Base-by-base conservation (phyloP, 441 rosid species). In the Arabidopsis lyrata region DNA sequence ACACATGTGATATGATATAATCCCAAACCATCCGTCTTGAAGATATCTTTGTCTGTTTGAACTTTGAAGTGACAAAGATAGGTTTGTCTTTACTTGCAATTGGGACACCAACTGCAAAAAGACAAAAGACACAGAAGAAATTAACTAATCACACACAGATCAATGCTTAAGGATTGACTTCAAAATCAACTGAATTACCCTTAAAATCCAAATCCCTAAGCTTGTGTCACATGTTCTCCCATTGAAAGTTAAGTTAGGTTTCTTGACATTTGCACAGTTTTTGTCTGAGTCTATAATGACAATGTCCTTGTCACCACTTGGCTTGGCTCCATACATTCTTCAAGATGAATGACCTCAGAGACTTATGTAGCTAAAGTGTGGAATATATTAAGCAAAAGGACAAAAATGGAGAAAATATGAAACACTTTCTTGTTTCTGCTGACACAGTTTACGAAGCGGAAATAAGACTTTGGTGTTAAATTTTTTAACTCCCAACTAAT, bases 181-280 rank as follows among this genome's bases (percentile, higher is more conserved):
- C n/a, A 48, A 48, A 58, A 20, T 56, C 24, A 68, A 68, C 34
- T 63, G 48, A 41, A 14, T 55, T 38, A 39, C 64, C 45, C 13
- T 41, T 9, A 11, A 34, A 73, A 57, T 62, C 81, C 82, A 79
- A 75, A 81, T 79, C 80, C 82, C 81, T 48, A 78, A 55, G 58
- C 73, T 78, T 66, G 53, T 69, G 73, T 63, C 82, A 68, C 78
- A 76, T 65, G 77, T 72, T 80, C 42, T 69, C 57, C n/a, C 55
- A 39, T 66, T 67, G 62, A 66, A 66, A 31, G 47, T 49, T 47
- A 63, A 15, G 68, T 62, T 54, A 76, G 82, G 82, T 56, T 75
- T 81, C 74, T 81, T 76, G 82, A 44, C 71, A 75, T 58, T 65
- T 57, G 80, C n/a, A 54, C 14, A 29, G 15, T 7, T 71, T 22